Evolutionary conservation across 2,329 filamentous ascomycete genomes (phyloP), one percentile per base, ranked within the genome.

Genomic region (Zymoseptoria tritici): DNA sequence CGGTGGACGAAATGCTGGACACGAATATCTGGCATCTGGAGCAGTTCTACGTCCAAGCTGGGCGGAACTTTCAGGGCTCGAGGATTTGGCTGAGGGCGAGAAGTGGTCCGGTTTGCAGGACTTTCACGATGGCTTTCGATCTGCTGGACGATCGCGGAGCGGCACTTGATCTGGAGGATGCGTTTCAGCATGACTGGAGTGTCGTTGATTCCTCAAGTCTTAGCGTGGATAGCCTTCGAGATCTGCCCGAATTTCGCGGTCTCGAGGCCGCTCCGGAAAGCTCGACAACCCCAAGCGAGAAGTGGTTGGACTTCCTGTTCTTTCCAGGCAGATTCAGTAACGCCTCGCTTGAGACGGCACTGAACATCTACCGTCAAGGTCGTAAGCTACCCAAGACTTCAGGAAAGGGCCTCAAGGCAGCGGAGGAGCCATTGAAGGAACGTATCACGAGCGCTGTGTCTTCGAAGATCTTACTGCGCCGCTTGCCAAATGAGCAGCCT

Each of bases 241-340:
- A 67, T 9, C 71, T 72, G 51, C 67, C 72, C 1, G 69, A 74
- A 11, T 77, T 74, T 54, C 72, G 69, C 19, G 73, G 66, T 13
- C 54, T 70, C 20, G 62, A 67, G 49, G 67, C 72, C 29, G 60
- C 61, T n/a, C 65, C 68, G 2, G 68, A 72, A 3, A 64, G 61
- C 13, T 51, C 60, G 2, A 54, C 62, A 8, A 68, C 68, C 19
- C 65, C 69, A 1, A 71, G 73, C 79, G 90, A 96, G 68, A 89
- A 89, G 72, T 99, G 94, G 94, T 78, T 97, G 8, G 81, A 88
- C 26, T 88, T 89, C 65, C 85, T 99, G 60, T 83, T 97, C 67
- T 86, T 85, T 60, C 93, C 94, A 1, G 91, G 90, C 16, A 85
- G 88, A 57, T 97, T 95, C 71, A 88, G 89, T 0, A 82, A 81